Percentiles rank a stretch among this genome's conserved stretches.
These are phyloP conservation scores for Podaxis sp. DNA, from an alignment of 768 basidiomycete genomes.

Conservation along the genomic window DNA sequence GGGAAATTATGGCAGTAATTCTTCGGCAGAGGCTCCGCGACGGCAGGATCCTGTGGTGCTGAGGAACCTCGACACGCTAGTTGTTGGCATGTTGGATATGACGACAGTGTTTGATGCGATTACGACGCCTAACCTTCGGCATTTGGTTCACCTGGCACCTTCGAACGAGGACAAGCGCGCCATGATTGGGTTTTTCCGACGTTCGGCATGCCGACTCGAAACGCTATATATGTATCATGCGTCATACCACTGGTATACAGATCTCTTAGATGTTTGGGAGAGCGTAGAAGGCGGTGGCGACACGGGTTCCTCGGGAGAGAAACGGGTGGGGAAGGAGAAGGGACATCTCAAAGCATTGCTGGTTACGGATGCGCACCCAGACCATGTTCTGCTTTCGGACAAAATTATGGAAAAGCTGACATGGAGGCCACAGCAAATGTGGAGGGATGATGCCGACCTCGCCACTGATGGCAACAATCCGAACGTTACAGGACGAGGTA, in stretches of 20 bases:
- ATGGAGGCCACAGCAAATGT: neutral
- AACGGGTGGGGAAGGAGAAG: neutral
- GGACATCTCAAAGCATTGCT: conserved; percentile 5
- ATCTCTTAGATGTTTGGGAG: conserved; percentile 14
- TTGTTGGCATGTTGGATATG: neutral
- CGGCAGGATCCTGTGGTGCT: neutral
- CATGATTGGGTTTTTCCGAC: conserved; percentile 9
- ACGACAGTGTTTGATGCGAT: conserved; percentile 2
- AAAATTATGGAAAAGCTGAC: conserved; percentile 4
- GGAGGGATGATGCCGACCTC: neutral
- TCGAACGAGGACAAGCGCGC: conserved; percentile 6
- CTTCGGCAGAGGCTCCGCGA: neutral
- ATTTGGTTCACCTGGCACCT: conserved; percentile 8
- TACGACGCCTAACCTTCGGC: conserved; percentile 4
- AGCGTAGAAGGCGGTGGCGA: neutral
- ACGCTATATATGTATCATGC: conserved; percentile 15
- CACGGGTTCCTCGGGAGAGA: neutral
- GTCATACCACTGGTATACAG: neutral
- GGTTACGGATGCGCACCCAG: neutral
- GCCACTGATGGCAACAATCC: neutral
- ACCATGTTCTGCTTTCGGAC: conserved; percentile 2
- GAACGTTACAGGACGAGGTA: neutral
- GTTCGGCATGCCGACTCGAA: conserved; percentile 14
- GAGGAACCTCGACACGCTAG: neutral
- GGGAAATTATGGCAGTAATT: neutral